phyloP scores from a whole-genome alignment of 306 rosid species.

The Acacia melanoxylon region DNA sequence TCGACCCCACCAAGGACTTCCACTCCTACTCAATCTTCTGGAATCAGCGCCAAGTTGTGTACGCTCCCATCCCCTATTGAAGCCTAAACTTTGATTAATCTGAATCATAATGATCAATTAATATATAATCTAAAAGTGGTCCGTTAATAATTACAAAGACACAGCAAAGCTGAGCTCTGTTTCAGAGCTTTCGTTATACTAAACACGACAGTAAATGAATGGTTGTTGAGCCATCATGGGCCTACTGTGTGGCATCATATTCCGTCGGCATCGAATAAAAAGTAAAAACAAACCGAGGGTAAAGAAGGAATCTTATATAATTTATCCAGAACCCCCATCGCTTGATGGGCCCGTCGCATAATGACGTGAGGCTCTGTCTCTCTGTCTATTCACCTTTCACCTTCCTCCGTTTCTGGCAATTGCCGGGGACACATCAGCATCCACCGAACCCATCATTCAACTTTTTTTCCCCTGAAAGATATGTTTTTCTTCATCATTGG shows the following conservation, averaged over 20 bases:
- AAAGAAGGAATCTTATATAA: slow-evolving; percentile 46
- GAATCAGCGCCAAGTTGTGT: slow-evolving; percentile 94
- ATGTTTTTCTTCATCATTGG: not conserved
- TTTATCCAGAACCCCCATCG: not conserved
- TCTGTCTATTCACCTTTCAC: slow-evolving; percentile 18
- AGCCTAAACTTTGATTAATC: not conserved
- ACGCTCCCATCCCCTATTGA: slow-evolving; percentile 36
- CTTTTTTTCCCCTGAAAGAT: not conserved
- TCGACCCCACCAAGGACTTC: slow-evolving; percentile 80
- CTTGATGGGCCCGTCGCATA: slow-evolving; percentile 3
- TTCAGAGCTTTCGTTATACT: slow-evolving; percentile 12
- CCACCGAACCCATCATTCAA: not conserved
- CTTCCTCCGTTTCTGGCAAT: slow-evolving; percentile 11
- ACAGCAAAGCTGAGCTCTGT: not conserved
- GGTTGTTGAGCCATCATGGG: slow-evolving; percentile 37
- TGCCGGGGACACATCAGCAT: slow-evolving; percentile 17
- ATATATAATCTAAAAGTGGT: not conserved
- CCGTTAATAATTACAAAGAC: not conserved
- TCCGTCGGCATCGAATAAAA: slow-evolving; percentile 18
- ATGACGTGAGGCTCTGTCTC: not conserved
- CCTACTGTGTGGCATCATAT: slow-evolving; percentile 13
- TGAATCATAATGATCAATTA: not conserved
- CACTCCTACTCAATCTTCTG: slow-evolving; percentile 82
- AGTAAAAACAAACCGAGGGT: slow-evolving; percentile 4
- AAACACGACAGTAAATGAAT: not conserved